phyloP scores from a whole-genome alignment of 2,329 filamentous ascomycete genomes.

The Nemania sp. region DNA sequence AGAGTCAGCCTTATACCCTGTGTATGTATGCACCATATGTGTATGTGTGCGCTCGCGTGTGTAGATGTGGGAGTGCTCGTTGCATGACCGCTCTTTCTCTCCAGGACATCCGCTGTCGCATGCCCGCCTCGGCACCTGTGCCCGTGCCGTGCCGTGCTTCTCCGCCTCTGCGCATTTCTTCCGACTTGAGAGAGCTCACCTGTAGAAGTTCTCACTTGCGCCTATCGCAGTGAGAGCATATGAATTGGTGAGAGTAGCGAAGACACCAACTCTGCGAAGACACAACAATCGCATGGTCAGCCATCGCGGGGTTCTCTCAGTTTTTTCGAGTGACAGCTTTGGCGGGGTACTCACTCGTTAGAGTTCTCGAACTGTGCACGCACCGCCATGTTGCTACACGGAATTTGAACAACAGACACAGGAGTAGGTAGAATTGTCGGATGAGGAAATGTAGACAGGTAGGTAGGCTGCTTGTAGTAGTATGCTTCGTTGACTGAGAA shows the following conservation, averaged over 20 bases:
- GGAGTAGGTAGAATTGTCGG: conserved; percentile 27
- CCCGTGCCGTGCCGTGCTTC: background rate
- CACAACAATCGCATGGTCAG: conserved; percentile 23
- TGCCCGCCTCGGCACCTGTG: background rate
- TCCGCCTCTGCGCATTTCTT: background rate
- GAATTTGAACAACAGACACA: conserved; percentile 28
- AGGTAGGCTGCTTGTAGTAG: background rate
- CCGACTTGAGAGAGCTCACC: conserved; percentile 51
- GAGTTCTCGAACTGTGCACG: conserved; percentile 85
- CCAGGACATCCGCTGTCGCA: conserved; percentile 4
- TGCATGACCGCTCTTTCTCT: no score
- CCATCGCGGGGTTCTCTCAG: conserved; percentile 17
- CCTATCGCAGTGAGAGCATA: conserved; percentile 94
- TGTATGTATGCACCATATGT: background rate
- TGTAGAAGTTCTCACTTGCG: conserved; percentile 98
- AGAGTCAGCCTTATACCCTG: conserved; percentile 18
- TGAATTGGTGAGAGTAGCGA: conserved; percentile 93
- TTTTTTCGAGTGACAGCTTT: conserved; percentile 22
- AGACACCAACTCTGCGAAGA: conserved; percentile 83
- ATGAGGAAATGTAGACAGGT: background rate
- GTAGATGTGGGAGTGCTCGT: no score
- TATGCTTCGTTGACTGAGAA: background rate
- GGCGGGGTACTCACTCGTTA: conserved; percentile 70
- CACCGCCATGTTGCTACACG: conserved; percentile 59
- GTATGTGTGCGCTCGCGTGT: background rate